Evolutionary conservation across 257 asterid species (phyloP).

Genomic region (Solanum appendiculatum): DNA sequence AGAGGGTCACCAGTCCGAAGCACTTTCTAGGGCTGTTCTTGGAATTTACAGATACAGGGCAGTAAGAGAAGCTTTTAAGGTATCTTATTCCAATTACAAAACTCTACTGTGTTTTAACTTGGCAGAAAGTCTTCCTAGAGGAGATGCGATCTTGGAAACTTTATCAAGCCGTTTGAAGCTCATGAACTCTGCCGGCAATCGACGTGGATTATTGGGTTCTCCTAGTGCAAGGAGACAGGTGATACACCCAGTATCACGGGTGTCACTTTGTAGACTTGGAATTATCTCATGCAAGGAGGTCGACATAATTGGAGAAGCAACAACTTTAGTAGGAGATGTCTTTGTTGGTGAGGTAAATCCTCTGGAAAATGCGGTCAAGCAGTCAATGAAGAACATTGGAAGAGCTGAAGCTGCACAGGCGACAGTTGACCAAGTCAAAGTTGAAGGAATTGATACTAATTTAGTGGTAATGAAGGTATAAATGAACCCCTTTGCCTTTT

Average conservation of each 20-base stretch:
- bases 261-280: constrained; percentile 55
- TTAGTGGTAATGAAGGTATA: constrained; percentile 78
- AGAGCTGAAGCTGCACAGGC: constrained; percentile 92
- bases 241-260: constrained; percentile 38
- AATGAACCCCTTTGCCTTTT: neutral
- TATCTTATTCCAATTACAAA: constrained; percentile 58
- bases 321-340: constrained; percentile 44
- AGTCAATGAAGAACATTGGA: constrained; percentile 66
- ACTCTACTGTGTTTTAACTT: constrained; percentile 81
- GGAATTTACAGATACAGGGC: constrained; percentile 77
- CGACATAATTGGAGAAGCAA: constrained; percentile 31
- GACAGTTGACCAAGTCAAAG: constrained; percentile 85
- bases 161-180: constrained; percentile 44
- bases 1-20: constrained; percentile 57
- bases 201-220: constrained; percentile 33
- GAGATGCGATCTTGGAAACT: constrained; percentile 66
- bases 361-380: constrained; percentile 63
- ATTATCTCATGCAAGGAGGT: constrained; percentile 35
- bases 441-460: constrained; percentile 88
- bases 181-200: constrained; percentile 25
- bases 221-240: constrained; percentile 40
- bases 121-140: constrained; percentile 94
- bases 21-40: constrained; percentile 69
- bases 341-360: constrained; percentile 69
- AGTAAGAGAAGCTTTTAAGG: constrained; percentile 63